Evolutionary conservation across 441 rosid genomes (phyloP).

Genomic region (Erysimum pusillum): DNA sequence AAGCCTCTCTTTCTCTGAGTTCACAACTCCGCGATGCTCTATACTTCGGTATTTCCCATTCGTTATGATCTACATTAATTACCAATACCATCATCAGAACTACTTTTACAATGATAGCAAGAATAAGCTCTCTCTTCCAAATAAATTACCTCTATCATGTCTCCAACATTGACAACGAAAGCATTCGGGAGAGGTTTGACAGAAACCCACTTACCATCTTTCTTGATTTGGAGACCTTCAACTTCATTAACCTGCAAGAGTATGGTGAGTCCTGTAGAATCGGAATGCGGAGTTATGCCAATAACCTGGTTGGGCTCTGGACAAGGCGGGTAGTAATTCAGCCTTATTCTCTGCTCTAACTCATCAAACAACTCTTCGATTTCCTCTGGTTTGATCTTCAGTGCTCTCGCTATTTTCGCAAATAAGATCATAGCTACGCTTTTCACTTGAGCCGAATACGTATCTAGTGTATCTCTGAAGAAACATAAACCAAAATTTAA

Average conservation of each 20-base stretch:
- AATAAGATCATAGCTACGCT: constrained; percentile 31
- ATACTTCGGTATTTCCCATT: constrained; percentile 40
- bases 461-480: constrained; percentile 36
- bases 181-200: constrained; percentile 46
- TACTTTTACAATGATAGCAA: constrained; percentile 13
- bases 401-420: constrained; percentile 17
- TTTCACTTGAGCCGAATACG: constrained; percentile 30
- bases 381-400: constrained; percentile 36
- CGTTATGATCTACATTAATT: constrained; percentile 29
- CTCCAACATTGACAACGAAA: constrained; percentile 53
- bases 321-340: constrained; percentile 61
- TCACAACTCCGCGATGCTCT: constrained; percentile 44
- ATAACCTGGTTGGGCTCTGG: constrained; percentile 49
- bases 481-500: background rate
- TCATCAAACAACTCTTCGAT: constrained; percentile 36
- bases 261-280: constrained; percentile 47
- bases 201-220: constrained; percentile 44
- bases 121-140: background rate
- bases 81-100: constrained; percentile 16
- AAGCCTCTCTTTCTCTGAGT: constrained; percentile 41
- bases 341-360: constrained; percentile 39
- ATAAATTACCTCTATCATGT: constrained; percentile 52
- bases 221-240: constrained; percentile 52
- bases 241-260: constrained; percentile 47
- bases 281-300: constrained; percentile 46